Conservation (phyloP, 139 green algal species). For the Tetraselmis chui region DNA sequence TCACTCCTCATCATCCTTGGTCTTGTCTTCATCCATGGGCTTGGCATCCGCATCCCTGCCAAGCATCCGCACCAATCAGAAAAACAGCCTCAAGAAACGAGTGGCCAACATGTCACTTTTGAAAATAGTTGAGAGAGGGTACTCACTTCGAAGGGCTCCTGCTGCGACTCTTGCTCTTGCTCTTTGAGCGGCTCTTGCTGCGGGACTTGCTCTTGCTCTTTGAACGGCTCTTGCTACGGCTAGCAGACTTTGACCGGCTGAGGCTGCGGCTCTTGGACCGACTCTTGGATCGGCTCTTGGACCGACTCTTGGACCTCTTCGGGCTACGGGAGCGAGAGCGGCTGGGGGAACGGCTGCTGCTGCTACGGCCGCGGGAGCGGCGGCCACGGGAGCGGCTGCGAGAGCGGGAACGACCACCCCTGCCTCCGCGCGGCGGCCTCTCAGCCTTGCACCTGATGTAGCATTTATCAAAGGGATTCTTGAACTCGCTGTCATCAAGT, state of each 20-base stretch:
- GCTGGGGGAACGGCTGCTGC: background rate
- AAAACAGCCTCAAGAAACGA: too few relatives aligned
- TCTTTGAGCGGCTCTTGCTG: background rate
- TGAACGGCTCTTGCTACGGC: background rate
- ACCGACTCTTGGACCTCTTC: background rate
- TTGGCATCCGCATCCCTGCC: background rate
- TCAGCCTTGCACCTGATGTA: conserved; percentile 26
- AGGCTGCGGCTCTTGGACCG: background rate
- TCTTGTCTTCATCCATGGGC: background rate
- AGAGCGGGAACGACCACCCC: background rate
- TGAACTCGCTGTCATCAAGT: conserved; percentile 73
- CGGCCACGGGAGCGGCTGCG: background rate
- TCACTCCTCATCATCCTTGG: background rate
- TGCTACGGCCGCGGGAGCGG: background rate
- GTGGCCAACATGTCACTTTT: too few relatives aligned
- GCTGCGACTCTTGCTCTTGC: background rate
- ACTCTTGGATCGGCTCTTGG: background rate
- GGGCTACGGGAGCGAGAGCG: background rate
- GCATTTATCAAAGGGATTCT: conserved; percentile 67
- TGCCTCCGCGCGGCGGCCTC: background rate
- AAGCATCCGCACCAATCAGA: too few relatives aligned
- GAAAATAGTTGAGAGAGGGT: too few relatives aligned
- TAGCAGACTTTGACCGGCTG: too few relatives aligned
- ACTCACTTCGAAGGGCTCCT: background rate
- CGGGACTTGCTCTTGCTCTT: background rate